Conservation (phyloP, 345 rosid species). For the Nasturtium officinale region DNA sequence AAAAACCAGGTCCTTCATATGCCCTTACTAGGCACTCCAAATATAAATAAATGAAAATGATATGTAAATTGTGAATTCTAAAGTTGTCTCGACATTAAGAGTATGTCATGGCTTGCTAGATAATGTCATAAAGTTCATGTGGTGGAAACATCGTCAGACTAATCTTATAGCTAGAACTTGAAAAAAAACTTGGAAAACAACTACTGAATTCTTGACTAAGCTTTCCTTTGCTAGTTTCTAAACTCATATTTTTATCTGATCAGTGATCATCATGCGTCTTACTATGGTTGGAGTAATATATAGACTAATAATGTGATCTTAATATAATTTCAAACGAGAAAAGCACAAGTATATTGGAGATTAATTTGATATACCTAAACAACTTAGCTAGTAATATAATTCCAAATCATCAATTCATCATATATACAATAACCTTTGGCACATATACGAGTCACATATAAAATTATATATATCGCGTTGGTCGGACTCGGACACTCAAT, state of each 20-base stretch:
- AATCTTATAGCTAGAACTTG: background rate
- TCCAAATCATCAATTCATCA: conserved; percentile 17
- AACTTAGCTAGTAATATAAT: background rate
- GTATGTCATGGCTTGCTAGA: background rate
- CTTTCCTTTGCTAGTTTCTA: background rate
- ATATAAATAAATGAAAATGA: too few species aligned
- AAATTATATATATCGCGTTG: background rate
- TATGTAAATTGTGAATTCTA: background rate
- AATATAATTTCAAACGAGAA: conserved; percentile 14
- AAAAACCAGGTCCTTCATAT: background rate
- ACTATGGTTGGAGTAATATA: background rate
- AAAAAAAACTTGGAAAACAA: background rate
- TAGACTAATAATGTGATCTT: background rate
- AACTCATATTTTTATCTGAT: background rate
- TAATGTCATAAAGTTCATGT: background rate
- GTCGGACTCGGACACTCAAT: conserved; percentile 4
- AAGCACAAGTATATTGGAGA: background rate
- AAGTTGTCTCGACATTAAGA: background rate
- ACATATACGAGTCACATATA: background rate
- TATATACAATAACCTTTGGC: background rate
- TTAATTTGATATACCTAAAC: background rate
- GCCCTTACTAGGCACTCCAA: background rate
- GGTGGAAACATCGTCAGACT: background rate
- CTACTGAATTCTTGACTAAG: background rate
- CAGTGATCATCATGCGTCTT: background rate